Conservation (phyloP, 176 grass and related monocot species). For the Neostapfia colusana region DNA sequence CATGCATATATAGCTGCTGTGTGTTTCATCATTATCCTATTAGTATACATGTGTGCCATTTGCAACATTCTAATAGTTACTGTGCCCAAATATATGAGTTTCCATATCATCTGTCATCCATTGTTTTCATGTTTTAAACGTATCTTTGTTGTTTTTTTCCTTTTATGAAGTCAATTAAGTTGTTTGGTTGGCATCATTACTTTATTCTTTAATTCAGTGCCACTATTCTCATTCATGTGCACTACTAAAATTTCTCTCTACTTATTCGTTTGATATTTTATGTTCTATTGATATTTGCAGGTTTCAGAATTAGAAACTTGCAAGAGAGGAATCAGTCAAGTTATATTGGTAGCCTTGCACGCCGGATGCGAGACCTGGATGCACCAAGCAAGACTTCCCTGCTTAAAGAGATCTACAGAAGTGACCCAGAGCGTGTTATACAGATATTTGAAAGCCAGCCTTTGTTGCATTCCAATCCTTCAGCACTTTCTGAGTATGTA, state of each 20-base stretch:
- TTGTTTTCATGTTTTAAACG: constrained; percentile 9
- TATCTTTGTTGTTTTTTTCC: background rate
- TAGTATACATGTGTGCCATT: background rate
- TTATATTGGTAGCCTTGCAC: constrained; percentile 82
- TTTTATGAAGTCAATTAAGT: constrained; percentile 22
- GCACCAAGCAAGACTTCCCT: constrained; percentile 54
- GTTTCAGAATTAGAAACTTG: constrained; percentile 56
- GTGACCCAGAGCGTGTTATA: constrained; percentile 94
- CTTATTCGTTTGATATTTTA: background rate
- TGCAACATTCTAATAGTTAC: constrained; percentile 6
- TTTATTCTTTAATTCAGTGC: constrained; percentile 8
- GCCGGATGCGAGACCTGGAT: constrained; percentile 60
- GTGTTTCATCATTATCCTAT: background rate
- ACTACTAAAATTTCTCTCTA: background rate
- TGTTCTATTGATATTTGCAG: constrained; percentile 38
- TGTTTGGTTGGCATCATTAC: background rate
- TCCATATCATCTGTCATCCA: background rate
- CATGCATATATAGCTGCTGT: background rate
- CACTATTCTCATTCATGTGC: background rate
- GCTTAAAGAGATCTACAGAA: constrained; percentile 92
- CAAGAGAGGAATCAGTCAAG: constrained; percentile 82
- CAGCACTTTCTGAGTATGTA: constrained; percentile 90
- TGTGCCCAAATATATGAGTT: background rate
- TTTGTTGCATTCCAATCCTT: constrained; percentile 70
- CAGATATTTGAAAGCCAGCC: constrained; percentile 95